Conservation (phyloP, 345 rosid species). For the Linum trigynum region DNA sequence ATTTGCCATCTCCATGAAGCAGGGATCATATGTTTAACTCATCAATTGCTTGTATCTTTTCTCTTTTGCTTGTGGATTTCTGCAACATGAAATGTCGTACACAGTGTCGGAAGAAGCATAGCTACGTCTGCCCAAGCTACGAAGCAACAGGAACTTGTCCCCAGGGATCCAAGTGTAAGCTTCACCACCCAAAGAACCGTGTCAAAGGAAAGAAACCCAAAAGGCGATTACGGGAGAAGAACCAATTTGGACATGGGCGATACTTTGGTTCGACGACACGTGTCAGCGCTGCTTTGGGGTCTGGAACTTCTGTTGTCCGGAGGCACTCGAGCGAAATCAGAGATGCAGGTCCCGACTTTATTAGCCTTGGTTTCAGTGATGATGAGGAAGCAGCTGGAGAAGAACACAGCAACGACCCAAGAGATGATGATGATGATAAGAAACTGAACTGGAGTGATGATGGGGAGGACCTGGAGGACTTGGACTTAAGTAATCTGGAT, state of each 20-base stretch:
- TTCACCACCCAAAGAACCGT: conserved; percentile 72
- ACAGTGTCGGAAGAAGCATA: conserved; percentile 97
- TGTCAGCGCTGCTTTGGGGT: conserved; percentile 13
- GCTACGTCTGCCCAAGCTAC: conserved; percentile 64
- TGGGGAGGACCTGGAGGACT: conserved; percentile 23
- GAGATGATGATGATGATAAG: conserved; percentile 13
- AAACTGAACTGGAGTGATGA: conserved; percentile 16
- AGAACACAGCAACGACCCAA: background rate
- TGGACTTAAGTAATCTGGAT: conserved; percentile 32
- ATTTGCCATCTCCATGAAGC: no score
- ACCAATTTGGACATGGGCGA: conserved; percentile 39
- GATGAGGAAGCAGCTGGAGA: conserved; percentile 33
- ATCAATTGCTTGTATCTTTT: background rate
- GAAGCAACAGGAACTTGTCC: conserved; percentile 74
- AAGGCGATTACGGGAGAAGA: conserved; percentile 32
- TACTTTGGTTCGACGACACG: conserved; percentile 44
- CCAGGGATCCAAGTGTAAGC: conserved; percentile 79
- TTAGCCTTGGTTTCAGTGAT: conserved; percentile 39
- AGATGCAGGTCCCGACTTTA: conserved; percentile 32
- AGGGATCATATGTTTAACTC: background rate
- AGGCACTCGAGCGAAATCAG: conserved; percentile 16
- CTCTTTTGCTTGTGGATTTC: conserved; percentile 12
- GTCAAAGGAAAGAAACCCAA: conserved; percentile 56
- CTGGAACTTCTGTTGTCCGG: conserved; percentile 26
- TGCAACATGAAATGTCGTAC: conserved; percentile 35